Evolutionary conservation across 768 basidiomycete genomes (phyloP).

Genomic region (Leucocoprinus birnbaumii): DNA sequence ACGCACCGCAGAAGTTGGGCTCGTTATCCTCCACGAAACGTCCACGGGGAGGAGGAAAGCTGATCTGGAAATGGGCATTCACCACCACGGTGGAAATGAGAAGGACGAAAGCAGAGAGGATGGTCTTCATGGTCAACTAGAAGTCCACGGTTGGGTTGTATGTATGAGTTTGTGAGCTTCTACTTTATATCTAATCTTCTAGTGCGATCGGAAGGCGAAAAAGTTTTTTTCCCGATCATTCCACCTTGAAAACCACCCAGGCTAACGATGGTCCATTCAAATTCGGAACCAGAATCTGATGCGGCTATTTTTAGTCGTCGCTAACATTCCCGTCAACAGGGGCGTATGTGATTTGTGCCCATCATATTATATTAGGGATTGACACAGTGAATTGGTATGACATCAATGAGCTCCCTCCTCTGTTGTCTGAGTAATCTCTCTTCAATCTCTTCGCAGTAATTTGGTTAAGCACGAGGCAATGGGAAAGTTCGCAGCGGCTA

Average conservation of each 20-base stretch:
- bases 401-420: background rate
- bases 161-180: background rate
- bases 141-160: background rate
- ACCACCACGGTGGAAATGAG: constrained; percentile 32
- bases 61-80: constrained; percentile 74
- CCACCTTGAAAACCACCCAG: background rate
- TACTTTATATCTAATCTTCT: background rate
- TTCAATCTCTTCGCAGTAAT: no score
- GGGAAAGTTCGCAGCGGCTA: no score
- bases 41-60: constrained; percentile 70
- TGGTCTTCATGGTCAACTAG: constrained; percentile 12
- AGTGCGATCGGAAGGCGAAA: background rate
- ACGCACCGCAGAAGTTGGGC: constrained; percentile 63
- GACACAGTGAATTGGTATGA: background rate
- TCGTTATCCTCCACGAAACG: constrained; percentile 57
- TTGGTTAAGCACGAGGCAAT: no score
- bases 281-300: background rate
- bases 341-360: no score
- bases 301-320: background rate
- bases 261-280: background rate
- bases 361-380: no score
- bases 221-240: constrained; percentile 6
- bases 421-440: no score
- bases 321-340: background rate
- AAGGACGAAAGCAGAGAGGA: constrained; percentile 31